Conservation (phyloP, 2,329 filamentous ascomycete species). For the Fusarium odoratissimum region DNA sequence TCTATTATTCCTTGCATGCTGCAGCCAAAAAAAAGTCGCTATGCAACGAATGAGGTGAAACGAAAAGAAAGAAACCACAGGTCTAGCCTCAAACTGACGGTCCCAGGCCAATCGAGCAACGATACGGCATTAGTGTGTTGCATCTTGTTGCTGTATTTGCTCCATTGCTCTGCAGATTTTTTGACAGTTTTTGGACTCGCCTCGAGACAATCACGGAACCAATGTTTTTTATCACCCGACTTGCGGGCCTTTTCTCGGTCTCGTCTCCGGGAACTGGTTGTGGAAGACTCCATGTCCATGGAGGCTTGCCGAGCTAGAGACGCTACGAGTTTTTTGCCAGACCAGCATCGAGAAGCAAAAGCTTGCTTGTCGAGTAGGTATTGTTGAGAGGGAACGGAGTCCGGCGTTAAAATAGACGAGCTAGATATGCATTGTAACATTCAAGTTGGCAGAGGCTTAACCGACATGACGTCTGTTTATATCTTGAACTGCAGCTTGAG, state of each 20-base stretch:
- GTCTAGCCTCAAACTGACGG: constrained; percentile 8
- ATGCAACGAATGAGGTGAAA: constrained; percentile 27
- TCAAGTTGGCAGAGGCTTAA: constrained; percentile 12
- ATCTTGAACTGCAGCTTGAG: neutral
- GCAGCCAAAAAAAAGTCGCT: constrained; percentile 25
- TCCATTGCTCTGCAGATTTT: constrained; percentile 40
- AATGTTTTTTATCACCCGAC: constrained; percentile 26
- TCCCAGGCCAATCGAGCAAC: constrained; percentile 12
- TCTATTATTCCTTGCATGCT: constrained; percentile 42
- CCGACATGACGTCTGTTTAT: constrained; percentile 16
- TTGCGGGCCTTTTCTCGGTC: constrained; percentile 31
- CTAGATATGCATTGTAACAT: constrained; percentile 16
- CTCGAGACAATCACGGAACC: constrained; percentile 20
- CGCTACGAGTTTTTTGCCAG: constrained; percentile 25
- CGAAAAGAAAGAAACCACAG: constrained; percentile 19
- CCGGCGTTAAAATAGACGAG: neutral
- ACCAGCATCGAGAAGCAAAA: constrained; percentile 9
- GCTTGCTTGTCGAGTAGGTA: neutral
- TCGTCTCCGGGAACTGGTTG: constrained; percentile 22
- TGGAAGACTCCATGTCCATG: constrained; percentile 8
- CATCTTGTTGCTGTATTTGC: constrained; percentile 14
- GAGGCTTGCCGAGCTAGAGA: constrained; percentile 30
- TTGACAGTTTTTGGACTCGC: constrained; percentile 18
- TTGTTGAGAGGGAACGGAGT: constrained; percentile 36
- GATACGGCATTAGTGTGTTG: constrained; percentile 11